A percentile compares a stretch with the other conserved stretches of the same genome.
Conservation (phyloP, 2,329 filamentous ascomycete species). For the Penicillium digitatum region DNA sequence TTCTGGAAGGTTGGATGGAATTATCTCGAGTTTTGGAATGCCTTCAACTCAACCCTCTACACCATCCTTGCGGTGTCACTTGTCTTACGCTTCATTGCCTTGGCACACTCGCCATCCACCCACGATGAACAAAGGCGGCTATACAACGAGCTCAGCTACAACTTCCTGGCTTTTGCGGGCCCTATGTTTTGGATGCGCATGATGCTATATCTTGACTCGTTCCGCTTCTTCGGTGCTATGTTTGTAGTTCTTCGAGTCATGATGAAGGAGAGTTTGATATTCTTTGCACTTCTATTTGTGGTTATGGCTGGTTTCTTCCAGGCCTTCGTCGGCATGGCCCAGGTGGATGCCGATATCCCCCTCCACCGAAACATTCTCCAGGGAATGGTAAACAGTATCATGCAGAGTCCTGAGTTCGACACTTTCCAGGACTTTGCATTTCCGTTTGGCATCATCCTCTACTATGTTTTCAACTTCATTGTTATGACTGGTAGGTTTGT, state of each 20-base stretch:
- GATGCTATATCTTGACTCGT: conserved; percentile 84
- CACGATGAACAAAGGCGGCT: conserved; percentile 51
- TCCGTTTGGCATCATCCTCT: conserved; percentile 89
- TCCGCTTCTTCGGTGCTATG: conserved; percentile 98
- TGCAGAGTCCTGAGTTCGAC: conserved; percentile 85
- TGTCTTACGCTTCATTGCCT: conserved; percentile 70
- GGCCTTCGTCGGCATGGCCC: conserved; percentile 86
- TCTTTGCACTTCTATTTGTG: conserved; percentile 84
- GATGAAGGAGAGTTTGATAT: conserved; percentile 93
- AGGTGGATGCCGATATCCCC: conserved; percentile 65
- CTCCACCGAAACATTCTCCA: conserved; percentile 45
- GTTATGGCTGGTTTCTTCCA: conserved; percentile 79
- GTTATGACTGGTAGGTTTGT: conserved; percentile 67
- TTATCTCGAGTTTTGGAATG: conserved; percentile 95
- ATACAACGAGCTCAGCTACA: conserved; percentile 82
- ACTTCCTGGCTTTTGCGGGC: conserved; percentile 86
- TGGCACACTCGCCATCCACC: conserved; percentile 57
- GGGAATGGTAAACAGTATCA: conserved; percentile 76
- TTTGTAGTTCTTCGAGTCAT: conserved; percentile 92
- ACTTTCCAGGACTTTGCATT: conserved; percentile 87
- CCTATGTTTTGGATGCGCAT: conserved; percentile 97
- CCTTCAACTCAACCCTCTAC: conserved; percentile 85
- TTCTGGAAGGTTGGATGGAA: conserved; percentile 90
- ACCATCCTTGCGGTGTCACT: conserved; percentile 73
- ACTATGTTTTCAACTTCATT: conserved; percentile 96